Percentiles rank a stretch among this genome's conserved stretches.
Conservation (phyloP, 305 asterid genomes). For the Plantago rigida region DNA sequence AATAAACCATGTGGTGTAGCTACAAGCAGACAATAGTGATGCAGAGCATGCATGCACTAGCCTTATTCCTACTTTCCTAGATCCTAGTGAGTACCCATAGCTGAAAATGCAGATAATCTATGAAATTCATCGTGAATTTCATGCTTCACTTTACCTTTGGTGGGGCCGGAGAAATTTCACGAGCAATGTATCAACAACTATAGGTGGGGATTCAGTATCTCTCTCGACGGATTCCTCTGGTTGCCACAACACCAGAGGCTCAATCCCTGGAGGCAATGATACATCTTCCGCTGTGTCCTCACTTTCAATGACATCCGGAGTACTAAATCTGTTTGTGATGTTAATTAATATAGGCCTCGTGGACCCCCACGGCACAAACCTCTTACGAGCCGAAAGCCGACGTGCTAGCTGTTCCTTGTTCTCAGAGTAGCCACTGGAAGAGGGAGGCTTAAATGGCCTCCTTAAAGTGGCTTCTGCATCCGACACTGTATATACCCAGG, state of each 20-base stretch:
- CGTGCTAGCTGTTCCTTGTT: slow-evolving; percentile 58
- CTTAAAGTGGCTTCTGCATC: slow-evolving; percentile 57
- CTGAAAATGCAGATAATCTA: slow-evolving; percentile 17
- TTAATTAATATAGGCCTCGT: slow-evolving; percentile 55
- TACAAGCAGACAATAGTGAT: slow-evolving; percentile 17
- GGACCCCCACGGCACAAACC: slow-evolving; percentile 97
- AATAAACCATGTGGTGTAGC: slow-evolving; percentile 9
- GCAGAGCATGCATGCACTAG: slow-evolving; percentile 11
- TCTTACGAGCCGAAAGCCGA: slow-evolving; percentile 82
- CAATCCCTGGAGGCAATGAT: slow-evolving; percentile 71
- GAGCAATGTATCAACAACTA: slow-evolving; percentile 71
- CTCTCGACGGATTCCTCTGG: slow-evolving; percentile 44
- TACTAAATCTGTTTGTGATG: slow-evolving; percentile 48
- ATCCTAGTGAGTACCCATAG: no score
- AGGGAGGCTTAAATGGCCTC: slow-evolving; percentile 86
- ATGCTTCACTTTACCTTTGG: slow-evolving; percentile 55
- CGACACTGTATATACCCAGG: slow-evolving; percentile 66
- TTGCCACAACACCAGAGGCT: slow-evolving; percentile 86
- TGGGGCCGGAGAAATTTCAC: slow-evolving; percentile 94
- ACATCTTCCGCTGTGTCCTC: slow-evolving; percentile 43
- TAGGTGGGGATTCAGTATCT: slow-evolving; percentile 32
- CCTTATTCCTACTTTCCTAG: neutral
- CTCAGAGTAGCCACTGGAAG: slow-evolving; percentile 58
- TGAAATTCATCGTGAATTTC: slow-evolving; percentile 5
- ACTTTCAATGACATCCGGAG: slow-evolving; percentile 36